Base-by-base conservation (phyloP, 2,329 filamentous ascomycete genomes). In the Beauveria rudraprayagi region DNA sequence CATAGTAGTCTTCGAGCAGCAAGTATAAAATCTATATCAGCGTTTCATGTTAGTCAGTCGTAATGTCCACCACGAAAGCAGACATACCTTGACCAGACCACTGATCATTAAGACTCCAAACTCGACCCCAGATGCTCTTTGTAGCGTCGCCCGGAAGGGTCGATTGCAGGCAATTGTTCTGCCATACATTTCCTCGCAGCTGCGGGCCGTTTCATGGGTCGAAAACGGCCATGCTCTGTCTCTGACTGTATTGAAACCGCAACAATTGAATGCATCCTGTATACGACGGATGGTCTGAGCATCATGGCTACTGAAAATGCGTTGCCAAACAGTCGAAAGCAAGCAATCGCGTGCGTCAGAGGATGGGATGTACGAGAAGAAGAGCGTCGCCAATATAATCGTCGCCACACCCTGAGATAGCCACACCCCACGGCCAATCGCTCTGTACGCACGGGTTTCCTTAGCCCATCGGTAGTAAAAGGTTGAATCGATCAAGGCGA, bases 251-350 rank as follows among this genome's bases (percentile, higher is more conserved):
- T 75, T 76, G 51, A 87, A 77, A 1, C 87, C 87, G 66, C 86
- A 90, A 72, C 86, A 90, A 14, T 79, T 68, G 40, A 88, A 78
- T 0, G 77, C 69, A 67, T 89, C 83, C 65, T 90, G 86, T 60
- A 90, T 86, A 2, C 72, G 71, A 53, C 76, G 75, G 59, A 89
- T 79, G 2, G 76, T 70, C 2, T 64, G 66, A 1, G 62, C 75
- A 62, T 87, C 73, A 64, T 84, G 83, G 1, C 63, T 60, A 40
- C 63, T 63, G 46, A 66, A 68, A 3, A 67, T 61, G 1, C 51
- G 56, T 60, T 69, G 67, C 67, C 67, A 69, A 30, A 58, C 52
- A 0, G 61, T 63, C 5, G 64, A 60, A 19, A 68, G 57, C 10
- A 66, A 47, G 19, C 67, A 69, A 9, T 55, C 48, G 2, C 60